Percentiles rank a stretch among this genome's conserved stretches.
Evolutionary conservation across 176 grass and related monocot genomes (phyloP).

Genomic region (Eleusine coracana): DNA sequence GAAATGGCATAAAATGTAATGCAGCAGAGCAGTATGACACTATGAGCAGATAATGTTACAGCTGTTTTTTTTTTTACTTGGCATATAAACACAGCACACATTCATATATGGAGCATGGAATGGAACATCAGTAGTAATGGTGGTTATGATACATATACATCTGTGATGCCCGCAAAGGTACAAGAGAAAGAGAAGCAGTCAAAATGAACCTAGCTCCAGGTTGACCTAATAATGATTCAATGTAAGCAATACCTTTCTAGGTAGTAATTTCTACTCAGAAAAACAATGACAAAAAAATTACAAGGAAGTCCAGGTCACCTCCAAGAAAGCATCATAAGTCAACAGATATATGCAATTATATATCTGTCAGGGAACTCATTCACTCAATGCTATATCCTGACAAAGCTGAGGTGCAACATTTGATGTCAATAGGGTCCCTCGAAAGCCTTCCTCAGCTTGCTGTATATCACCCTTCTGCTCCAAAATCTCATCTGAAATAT

Average conservation of each 20-base stretch:
- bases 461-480: conserved; percentile 57
- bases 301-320: conserved; percentile 37
- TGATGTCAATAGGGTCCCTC: conserved; percentile 87
- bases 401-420: conserved; percentile 57
- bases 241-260: neutral
- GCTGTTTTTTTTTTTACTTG: too few relatives aligned
- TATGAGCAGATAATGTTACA: neutral
- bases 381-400: conserved; percentile 51
- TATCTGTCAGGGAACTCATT: conserved; percentile 39
- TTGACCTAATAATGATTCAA: neutral
- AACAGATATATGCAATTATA: conserved; percentile 12
- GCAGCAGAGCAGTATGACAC: neutral
- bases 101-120: conserved; percentile 1
- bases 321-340: conserved; percentile 34
- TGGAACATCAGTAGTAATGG: neutral
- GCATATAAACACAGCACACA: too few relatives aligned
- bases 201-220: neutral
- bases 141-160: neutral
- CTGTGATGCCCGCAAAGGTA: neutral
- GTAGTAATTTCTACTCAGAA: neutral
- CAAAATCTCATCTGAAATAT: conserved; percentile 81
- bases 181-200: neutral
- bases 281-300: conserved; percentile 15
- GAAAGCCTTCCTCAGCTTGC: conserved; percentile 86
- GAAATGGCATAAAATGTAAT: neutral